Base-by-base conservation (phyloP, 2,329 filamentous ascomycete species). In the Grosmannia clavigera region DNA sequence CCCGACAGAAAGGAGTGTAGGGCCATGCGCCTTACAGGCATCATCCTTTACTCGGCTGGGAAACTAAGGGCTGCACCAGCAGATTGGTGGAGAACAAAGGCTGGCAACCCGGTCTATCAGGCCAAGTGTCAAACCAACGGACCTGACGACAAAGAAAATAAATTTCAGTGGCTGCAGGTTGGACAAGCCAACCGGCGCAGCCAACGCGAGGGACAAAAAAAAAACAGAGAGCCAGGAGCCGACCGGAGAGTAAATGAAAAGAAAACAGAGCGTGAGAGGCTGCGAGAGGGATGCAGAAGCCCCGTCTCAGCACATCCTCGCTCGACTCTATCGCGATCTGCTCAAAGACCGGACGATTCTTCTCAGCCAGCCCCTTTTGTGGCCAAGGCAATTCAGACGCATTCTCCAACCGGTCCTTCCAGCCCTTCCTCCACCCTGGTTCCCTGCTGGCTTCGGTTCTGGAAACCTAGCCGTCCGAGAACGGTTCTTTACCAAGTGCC, bases 101-200 rank as follows among this genome's bases (percentile, higher is more conserved):
- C 58, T 55, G 38, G 31, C 53, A 19, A 54, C 22, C 16, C 55
- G 50, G 57, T 58, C 57, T 59, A 61, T 62, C 59, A 53, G 61
- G 58, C 48, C 57, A 60, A 61, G 62, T 59, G 62, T 60, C 60
- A 58, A 62, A 33, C 62, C 60, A 63, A 61, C 62, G 58, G 53
- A 54, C 56, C 51, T 35, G 58, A 61, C 52, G 53, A 59, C 58
- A 57, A 60, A 60, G 60, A 60, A 61, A 61, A 56, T 55, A 55
- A 33, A 38, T 19, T 22, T 22, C 25, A 19, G 31, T n/a, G 22
- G 25, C 29, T 38, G 56, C 43, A 58, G 31, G 29, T 40, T 27
- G 58, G 51, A 10, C 40, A 53, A 43, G 31, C 11, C 40, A 51
- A 35, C 43, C 29, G 31, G 25, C 55, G 27, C 40, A 48, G 55